Conservation (phyloP, 2,329 filamentous ascomycete species). For the Fusarium torulosum region DNA sequence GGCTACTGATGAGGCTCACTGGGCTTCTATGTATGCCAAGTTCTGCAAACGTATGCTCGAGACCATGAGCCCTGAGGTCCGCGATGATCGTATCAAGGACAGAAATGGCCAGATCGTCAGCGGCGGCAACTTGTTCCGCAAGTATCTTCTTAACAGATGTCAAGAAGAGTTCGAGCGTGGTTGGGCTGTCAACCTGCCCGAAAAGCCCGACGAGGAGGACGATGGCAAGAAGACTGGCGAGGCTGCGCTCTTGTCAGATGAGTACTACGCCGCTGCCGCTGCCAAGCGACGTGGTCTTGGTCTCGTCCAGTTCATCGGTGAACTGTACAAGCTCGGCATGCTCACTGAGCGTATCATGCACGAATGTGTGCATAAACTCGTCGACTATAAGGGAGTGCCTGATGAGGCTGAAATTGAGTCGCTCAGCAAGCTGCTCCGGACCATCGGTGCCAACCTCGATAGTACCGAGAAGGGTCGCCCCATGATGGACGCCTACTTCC, state of each 20-base stretch:
- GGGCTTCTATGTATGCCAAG: conserved; percentile 98
- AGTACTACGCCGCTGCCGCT: conserved; percentile 94
- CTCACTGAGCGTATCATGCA: conserved; percentile 99
- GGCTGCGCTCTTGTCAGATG: conserved; percentile 88
- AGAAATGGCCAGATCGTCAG: conserved; percentile 89
- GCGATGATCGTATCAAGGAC: conserved; percentile 94
- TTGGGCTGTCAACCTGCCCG: conserved; percentile 90
- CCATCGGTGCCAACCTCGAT: conserved; percentile 91
- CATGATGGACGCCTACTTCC: conserved; percentile 95
- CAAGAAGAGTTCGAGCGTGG: conserved; percentile 99
- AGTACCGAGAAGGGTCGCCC: conserved; percentile 82
- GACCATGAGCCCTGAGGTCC: conserved; percentile 93
- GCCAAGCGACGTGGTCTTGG: conserved; percentile 97
- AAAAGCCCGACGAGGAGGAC: conserved; percentile 74
- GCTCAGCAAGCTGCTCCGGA: conserved; percentile 90
- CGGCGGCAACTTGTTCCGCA: conserved; percentile 95
- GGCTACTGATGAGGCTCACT: conserved; percentile 97
- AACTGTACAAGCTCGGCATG: conserved; percentile 99
- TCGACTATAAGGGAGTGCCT: conserved; percentile 92
- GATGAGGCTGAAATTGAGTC: conserved; percentile 98
- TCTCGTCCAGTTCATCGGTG: conserved; percentile 98
- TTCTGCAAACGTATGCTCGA: conserved; percentile 98
- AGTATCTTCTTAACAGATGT: conserved; percentile 97
- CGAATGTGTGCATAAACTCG: conserved; percentile 96
- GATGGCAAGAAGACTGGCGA: conserved; percentile 71